Conservation (phyloP, 805 yeast species). For the Starmerella stigmatis region DNA sequence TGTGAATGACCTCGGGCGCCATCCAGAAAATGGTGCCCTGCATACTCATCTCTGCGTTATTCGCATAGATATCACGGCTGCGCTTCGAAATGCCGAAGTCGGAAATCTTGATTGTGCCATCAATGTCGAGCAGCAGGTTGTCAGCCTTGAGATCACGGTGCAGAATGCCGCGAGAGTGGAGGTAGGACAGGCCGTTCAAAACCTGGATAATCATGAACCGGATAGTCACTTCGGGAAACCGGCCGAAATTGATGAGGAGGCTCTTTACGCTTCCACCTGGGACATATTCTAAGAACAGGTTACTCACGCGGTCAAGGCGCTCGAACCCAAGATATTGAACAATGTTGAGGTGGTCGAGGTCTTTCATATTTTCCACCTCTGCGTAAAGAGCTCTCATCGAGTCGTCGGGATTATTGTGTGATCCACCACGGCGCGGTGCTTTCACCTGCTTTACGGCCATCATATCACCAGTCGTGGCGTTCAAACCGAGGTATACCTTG, state of each 20-base stretch:
- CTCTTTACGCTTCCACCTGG: slow-evolving; percentile 96
- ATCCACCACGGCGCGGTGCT: slow-evolving; percentile 26
- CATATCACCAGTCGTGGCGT: slow-evolving; percentile 96
- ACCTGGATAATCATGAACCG: slow-evolving; percentile 69
- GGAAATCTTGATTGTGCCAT: slow-evolving; percentile 89
- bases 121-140: slow-evolving; percentile 73
- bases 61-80: slow-evolving; percentile 73
- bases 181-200: slow-evolving; percentile 70
- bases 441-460: slow-evolving; percentile 92
- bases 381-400: slow-evolving; percentile 74
- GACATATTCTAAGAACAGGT: slow-evolving; percentile 85
- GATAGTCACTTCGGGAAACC: slow-evolving; percentile 69
- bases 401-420: slow-evolving; percentile 31
- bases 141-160: slow-evolving; percentile 96
- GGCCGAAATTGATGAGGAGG: slow-evolving; percentile 69
- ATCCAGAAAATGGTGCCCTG: slow-evolving; percentile 99
- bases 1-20: slow-evolving; percentile 98
- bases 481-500: slow-evolving; percentile 78
- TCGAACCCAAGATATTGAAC: slow-evolving; percentile 96
- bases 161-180: slow-evolving; percentile 76
- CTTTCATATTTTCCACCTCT: slow-evolving; percentile 89
- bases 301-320: slow-evolving; percentile 58
- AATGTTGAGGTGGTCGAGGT: slow-evolving; percentile 83
- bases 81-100: slow-evolving; percentile 94
- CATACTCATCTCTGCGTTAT: slow-evolving; percentile 93